These are phyloP conservation scores for Blastobotrys elegans DNA, from an alignment of 1,139 yeast genomes.

Conservation along the genomic window DNA sequence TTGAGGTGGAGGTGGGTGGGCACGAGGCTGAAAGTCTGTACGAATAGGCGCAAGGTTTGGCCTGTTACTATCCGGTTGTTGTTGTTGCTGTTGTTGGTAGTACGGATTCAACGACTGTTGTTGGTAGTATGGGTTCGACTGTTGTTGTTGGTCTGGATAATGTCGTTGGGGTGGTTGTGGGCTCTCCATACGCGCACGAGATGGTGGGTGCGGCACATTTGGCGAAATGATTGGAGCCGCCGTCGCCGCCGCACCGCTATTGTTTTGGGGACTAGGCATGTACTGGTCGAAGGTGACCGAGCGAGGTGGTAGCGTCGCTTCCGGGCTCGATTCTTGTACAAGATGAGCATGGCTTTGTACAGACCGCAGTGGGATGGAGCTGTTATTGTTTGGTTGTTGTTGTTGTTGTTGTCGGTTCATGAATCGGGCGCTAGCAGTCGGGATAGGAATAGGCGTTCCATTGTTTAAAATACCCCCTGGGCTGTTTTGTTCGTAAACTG, in stretches of 20 bases:
- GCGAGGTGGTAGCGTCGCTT: conserved; percentile 12
- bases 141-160: not conserved
- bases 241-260: too few relatives aligned
- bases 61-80: not conserved
- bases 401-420: conserved; percentile 1
- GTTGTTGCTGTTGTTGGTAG: too few relatives aligned
- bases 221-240: not conserved
- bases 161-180: conserved; percentile 5
- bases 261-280: not conserved
- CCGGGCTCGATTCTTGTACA: conserved; percentile 7
- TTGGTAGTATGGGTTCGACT: not conserved
- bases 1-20: conserved; percentile 1
- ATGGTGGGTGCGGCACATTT: not conserved
- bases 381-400: not conserved
- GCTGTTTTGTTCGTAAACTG: conserved; percentile 4
- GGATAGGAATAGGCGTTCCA: conserved; percentile 1
- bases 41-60: not conserved
- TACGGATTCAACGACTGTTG: not conserved
- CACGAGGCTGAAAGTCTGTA: not conserved
- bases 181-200: too few relatives aligned
- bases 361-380: conserved; percentile 6
- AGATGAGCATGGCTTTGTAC: conserved; percentile 1
- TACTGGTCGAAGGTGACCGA: conserved; percentile 13
- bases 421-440: conserved; percentile 4
- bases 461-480: not conserved